These are phyloP conservation scores for Wickerhamomyces bovis DNA, from an alignment of 805 yeast genomes.

Conservation along the genomic window DNA sequence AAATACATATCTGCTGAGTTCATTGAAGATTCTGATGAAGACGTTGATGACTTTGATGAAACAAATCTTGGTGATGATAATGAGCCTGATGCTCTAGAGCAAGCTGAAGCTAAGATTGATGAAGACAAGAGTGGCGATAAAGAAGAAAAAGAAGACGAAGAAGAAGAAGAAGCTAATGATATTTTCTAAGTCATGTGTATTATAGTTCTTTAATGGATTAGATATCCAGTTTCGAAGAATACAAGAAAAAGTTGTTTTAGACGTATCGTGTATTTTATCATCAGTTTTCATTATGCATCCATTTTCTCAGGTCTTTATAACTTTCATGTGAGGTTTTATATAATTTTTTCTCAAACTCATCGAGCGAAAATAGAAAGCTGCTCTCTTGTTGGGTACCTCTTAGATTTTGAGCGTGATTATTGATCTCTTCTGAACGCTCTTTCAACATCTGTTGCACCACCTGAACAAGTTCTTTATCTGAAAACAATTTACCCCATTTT, in stretches of 20 bases:
- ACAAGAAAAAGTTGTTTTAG: neutral
- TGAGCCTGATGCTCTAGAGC: constrained; percentile 15
- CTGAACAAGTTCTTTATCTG: constrained; percentile 54
- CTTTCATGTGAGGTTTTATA: constrained; percentile 50
- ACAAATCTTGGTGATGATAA: constrained; percentile 10
- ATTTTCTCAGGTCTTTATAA: constrained; percentile 35
- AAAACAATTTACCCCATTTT: constrained; percentile 72
- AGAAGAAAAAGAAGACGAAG: constrained; percentile 12
- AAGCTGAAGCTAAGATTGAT: constrained; percentile 18
- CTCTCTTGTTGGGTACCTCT: constrained; percentile 38
- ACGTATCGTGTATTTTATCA: neutral
- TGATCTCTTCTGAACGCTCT: constrained; percentile 62
- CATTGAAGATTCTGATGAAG: constrained; percentile 41
- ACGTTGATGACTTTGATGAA: constrained; percentile 20
- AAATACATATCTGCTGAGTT: constrained; percentile 32
- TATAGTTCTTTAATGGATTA: neutral
- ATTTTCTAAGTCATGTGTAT: neutral
- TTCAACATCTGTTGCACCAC: constrained; percentile 46
- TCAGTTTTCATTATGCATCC: constrained; percentile 29
- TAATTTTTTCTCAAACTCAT: constrained; percentile 65
- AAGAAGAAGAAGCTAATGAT: constrained; percentile 19
- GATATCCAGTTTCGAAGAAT: neutral
- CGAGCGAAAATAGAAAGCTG: constrained; percentile 59
- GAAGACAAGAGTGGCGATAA: constrained; percentile 11
- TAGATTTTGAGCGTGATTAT: constrained; percentile 50